These are phyloP conservation scores for Cladosporium sp. DNA, from an alignment of 2,329 filamentous ascomycete genomes.

Conservation along the genomic window DNA sequence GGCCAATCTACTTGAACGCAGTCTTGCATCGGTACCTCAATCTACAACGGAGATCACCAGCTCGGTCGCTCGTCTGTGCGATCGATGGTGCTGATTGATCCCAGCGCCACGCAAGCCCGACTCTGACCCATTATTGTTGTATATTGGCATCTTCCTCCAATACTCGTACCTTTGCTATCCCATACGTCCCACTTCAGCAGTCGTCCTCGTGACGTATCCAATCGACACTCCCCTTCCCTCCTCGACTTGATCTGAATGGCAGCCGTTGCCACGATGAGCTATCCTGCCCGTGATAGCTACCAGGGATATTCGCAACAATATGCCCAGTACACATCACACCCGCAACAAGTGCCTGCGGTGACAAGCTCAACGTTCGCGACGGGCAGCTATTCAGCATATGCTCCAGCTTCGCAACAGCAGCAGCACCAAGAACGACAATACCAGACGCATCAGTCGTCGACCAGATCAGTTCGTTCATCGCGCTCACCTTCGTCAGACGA, in stretches of 20 bases:
- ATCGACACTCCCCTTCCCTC: not conserved
- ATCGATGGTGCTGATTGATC: slow-evolving; percentile 10
- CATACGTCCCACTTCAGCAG: slow-evolving; percentile 9
- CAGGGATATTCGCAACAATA: slow-evolving; percentile 27
- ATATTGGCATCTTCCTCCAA: slow-evolving; percentile 6
- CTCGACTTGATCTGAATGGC: slow-evolving; percentile 22
- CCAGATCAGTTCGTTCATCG: slow-evolving; percentile 18
- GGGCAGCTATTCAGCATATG: slow-evolving; percentile 21
- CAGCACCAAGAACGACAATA: slow-evolving; percentile 4
- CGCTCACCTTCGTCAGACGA: slow-evolving; percentile 25
- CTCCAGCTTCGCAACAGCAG: slow-evolving; percentile 14
- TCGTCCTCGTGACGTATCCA: slow-evolving; percentile 4
- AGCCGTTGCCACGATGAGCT: slow-evolving; percentile 28
- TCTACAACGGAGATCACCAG: slow-evolving; percentile 13
- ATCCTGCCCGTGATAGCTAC: slow-evolving; percentile 24
- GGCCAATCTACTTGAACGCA: slow-evolving; percentile 11
- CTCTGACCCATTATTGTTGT: slow-evolving; percentile 2
- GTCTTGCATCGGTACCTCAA: slow-evolving; percentile 10
- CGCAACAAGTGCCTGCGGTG: slow-evolving; percentile 18
- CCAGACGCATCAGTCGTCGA: slow-evolving; percentile 12
- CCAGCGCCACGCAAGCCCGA: slow-evolving; percentile 8
- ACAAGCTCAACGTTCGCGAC: slow-evolving; percentile 17
- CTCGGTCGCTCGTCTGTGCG: slow-evolving; percentile 9
- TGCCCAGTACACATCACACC: slow-evolving; percentile 23
- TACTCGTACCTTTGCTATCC: slow-evolving; percentile 14